Evolutionary conservation across 495 filamentous ascomycete genomes (phyloP), one percentile per base, ranked within the genome.

Genomic region (Lichina pygmaea): DNA sequence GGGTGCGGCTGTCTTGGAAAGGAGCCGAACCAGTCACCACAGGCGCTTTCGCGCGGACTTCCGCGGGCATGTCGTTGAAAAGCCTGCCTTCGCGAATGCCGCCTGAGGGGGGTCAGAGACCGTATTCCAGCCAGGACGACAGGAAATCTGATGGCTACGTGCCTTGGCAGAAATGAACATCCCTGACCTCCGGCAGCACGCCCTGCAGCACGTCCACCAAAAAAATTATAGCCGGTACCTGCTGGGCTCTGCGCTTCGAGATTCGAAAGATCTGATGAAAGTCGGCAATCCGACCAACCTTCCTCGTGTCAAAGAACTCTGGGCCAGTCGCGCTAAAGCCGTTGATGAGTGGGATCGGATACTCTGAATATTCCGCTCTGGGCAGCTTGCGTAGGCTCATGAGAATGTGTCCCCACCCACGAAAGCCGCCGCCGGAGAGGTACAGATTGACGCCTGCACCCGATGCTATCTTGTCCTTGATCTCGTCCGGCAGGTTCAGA

Each of bases 391-490:
- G 57, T 43, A 69, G 66, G 40, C 61, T 62, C 68, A 91, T 78
- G 12, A 93, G 62, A 32, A 92, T 67, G 57, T 81, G 86, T 8
- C 86, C 85, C 62, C 89, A 93, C 31, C 86, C 86, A 12, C 86
- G 67, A 56, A 93, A 93, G 0, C 86, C 86, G 10, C 86, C 86
- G 8, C 86, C 86, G 44, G 80, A 91, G 42, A 94, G 70, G 55
- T 86, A 86, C 2, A 94, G 64, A 9, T 75, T 70, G 46, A 84
- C 70, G 6, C 79, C 78, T 0, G 62, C 64, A 7, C 57, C 48
- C 3, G 59, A 54, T n/a, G 61, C 56, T 11, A 58, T 58, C 3
- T 49, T 51, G 41, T 65, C 50, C 16, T 60, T 55, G 9, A 81
- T 58, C 11, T 62, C 53, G 1, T 62, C 47, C 4, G 80, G 70